Evolutionary conservation across 2,329 filamentous ascomycete species (phyloP), one percentile per base, ranked within the genome.

Genomic region (Aplosporella prunicola): DNA sequence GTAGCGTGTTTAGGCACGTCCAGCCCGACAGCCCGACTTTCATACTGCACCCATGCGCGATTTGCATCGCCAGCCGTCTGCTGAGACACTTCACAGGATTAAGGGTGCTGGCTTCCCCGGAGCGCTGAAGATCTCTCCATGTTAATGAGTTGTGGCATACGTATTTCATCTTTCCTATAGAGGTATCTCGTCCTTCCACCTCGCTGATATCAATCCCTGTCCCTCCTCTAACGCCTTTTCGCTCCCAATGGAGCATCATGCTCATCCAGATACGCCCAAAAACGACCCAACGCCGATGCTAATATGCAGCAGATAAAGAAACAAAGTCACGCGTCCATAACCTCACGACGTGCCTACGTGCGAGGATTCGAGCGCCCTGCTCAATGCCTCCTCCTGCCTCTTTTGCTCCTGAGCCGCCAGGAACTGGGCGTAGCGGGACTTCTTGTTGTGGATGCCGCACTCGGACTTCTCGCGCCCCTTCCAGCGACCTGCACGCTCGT

Each of bases 391-490:
- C 18, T 41, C 39, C 27, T 41, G 32, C 28, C 71, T 67, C 68
- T 84, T 80, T 54, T 71, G 66, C 57, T 86, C 80, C 61, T 82
- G 75, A 43, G 86, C 78, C 51, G 72, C 71, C 39, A 93, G 65
- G 63, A 82, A 95, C 63, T 88, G 78, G 9, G 87, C 83, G 55
- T 96, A 98, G 50, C 87, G 80, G 41, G 85, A 93, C 61, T 88
- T 81, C 64, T 91, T 93, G 72, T 96, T 96, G 76, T 98, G 91
- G 56, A 98, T 96, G 32, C 91, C 91, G 61, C 91, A 98, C 69
- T 98, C 91, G 11, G 87, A 93, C 80, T 98, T 98, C 53, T 73
- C 68, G 62, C 87, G 82, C 44, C 91, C 91, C 74, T 94, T 95
- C 91, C 91, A 98, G 49, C 91, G 80, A 41, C 91, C 91, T 7